Percentiles rank a stretch among this genome's conserved stretches.
These are phyloP conservation scores for Histomonas meleagridis DNA, from an alignment of 208 protist genomes.

Conservation along the genomic window DNA sequence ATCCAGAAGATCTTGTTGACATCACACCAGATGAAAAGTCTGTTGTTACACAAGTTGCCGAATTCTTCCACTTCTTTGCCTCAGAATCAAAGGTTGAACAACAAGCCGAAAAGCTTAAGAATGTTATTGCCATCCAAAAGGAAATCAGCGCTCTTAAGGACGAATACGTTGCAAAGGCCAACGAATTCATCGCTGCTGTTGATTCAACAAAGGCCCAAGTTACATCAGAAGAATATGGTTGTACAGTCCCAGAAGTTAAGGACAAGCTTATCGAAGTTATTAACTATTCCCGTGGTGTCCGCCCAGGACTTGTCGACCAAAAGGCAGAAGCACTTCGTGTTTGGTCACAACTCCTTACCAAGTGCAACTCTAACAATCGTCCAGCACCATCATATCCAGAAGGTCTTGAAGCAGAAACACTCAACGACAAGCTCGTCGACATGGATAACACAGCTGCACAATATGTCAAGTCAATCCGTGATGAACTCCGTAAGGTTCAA, in stretches of 20 bases:
- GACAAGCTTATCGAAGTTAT: background rate
- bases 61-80: constrained; percentile 41
- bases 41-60: constrained; percentile 35
- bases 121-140: background rate
- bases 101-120: background rate
- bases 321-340: background rate
- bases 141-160: background rate
- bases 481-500: background rate
- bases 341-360: background rate
- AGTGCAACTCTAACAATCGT: background rate
- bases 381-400: background rate
- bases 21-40: background rate
- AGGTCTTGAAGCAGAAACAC: background rate
- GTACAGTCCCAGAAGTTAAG: background rate
- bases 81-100: background rate
- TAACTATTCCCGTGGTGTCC: background rate
- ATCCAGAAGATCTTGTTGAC: constrained; percentile 12
- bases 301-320: background rate
- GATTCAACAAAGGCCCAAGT: background rate
- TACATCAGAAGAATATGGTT: background rate
- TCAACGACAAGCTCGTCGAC: background rate
- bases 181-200: background rate
- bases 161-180: background rate
- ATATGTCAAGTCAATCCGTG: background rate
- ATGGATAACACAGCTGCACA: background rate